Evolutionary conservation across 805 yeast genomes (phyloP).

Genomic region (Candida anglica): DNA sequence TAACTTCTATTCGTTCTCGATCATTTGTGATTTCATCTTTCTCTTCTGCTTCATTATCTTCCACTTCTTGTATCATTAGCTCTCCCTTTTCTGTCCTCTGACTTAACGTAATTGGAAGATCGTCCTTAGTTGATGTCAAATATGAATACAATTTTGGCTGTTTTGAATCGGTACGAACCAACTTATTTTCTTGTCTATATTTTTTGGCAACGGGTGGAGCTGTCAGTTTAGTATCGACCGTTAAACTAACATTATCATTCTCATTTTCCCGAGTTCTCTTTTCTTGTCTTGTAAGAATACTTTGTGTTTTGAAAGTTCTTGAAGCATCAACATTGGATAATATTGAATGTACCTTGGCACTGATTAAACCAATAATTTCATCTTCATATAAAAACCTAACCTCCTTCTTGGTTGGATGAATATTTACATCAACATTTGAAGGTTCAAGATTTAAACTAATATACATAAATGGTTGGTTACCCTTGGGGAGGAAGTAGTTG

Average conservation of each 20-base stretch:
- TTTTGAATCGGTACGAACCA: conserved; percentile 67
- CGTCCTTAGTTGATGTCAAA: not conserved
- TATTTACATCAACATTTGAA: conserved; percentile 78
- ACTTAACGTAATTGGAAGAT: not conserved
- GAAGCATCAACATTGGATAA: conserved; percentile 61
- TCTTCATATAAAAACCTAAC: conserved; percentile 83
- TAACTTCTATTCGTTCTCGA: conserved; percentile 37
- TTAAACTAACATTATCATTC: not conserved
- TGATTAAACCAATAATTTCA: conserved; percentile 68
- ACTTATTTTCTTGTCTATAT: conserved; percentile 55
- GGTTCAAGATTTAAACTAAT: conserved; percentile 66
- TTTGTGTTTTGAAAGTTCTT: conserved; percentile 65
- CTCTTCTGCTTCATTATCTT: conserved; percentile 6
- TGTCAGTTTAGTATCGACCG: conserved; percentile 3
- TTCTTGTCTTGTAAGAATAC: conserved; percentile 29
- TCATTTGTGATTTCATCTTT: conserved; percentile 5
- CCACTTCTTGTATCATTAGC: conserved; percentile 1
- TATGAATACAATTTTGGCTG: conserved; percentile 40
- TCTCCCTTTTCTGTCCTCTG: not conserved
- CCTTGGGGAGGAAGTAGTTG: conserved; percentile 70
- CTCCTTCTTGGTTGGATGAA: conserved; percentile 94
- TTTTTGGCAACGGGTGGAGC: conserved; percentile 22
- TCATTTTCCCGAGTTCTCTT: conserved; percentile 14
- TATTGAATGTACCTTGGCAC: conserved; percentile 43
- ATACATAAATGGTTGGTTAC: conserved; percentile 71